Evolutionary conservation across 768 basidiomycete species (phyloP).

Genomic region (Chalciporus pseudorubinellus): DNA sequence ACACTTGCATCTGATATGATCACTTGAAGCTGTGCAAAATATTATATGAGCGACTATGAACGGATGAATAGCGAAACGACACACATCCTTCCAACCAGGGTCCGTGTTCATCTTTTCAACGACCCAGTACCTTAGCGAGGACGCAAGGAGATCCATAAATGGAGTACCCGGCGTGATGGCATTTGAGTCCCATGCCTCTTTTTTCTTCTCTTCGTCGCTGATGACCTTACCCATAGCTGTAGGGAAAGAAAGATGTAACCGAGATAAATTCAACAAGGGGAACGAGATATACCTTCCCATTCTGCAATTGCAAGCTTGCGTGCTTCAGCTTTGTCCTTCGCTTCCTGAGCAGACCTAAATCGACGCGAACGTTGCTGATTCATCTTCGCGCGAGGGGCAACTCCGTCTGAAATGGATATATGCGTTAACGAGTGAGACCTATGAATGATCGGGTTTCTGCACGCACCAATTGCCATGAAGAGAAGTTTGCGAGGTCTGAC

Average conservation of each 20-base stretch:
- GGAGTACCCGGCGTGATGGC: constrained; percentile 99
- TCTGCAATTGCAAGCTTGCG: constrained; percentile 75
- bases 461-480: constrained; percentile 96
- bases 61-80: constrained; percentile 21
- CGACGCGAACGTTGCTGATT: constrained; percentile 98
- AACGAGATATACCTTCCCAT: constrained; percentile 68
- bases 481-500: constrained; percentile 89
- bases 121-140: constrained; percentile 93
- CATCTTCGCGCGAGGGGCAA: constrained; percentile 99
- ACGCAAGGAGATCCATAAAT: constrained; percentile 92
- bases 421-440: constrained; percentile 1
- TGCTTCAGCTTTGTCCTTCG: constrained; percentile 89
- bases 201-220: constrained; percentile 77
- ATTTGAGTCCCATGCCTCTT: constrained; percentile 94
- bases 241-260: neutral
- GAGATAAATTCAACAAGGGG: neutral
- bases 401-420: constrained; percentile 65
- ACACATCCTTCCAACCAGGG: constrained; percentile 90
- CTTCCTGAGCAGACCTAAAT: constrained; percentile 93
- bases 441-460: neutral
- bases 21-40: constrained; percentile 70
- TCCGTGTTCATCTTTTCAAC: constrained; percentile 93
- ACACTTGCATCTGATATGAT: constrained; percentile 97
- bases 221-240: constrained; percentile 90
- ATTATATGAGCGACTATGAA: neutral